Percentiles rank a stretch among this genome's conserved stretches.
These are phyloP conservation scores for Ophiostoma angusticollis DNA, from an alignment of 2,329 filamentous ascomycete species.

Conservation along the genomic window DNA sequence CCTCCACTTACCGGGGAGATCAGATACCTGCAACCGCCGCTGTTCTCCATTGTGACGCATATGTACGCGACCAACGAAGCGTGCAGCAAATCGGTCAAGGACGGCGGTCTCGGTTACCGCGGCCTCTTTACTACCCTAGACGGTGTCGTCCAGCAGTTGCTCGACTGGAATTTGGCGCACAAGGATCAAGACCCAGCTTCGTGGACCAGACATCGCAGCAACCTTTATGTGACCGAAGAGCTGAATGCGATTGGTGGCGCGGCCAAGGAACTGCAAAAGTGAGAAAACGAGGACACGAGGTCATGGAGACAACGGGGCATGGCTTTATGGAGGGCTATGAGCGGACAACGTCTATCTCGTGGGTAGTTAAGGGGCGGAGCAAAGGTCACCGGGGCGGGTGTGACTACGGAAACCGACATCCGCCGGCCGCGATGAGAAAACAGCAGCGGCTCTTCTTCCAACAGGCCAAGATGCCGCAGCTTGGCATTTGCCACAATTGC, in stretches of 20 bases:
- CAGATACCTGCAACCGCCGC: constrained; percentile 25
- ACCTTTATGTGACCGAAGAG: constrained; percentile 26
- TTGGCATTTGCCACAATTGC: no score
- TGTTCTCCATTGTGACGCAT: constrained; percentile 30
- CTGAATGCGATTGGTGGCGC: constrained; percentile 18
- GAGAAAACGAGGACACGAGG: not conserved
- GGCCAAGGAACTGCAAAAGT: constrained; percentile 3
- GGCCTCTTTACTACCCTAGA: constrained; percentile 27
- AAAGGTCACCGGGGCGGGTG: no score
- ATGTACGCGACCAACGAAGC: constrained; percentile 24
- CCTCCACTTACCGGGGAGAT: constrained; percentile 23
- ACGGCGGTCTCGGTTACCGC: constrained; percentile 27
- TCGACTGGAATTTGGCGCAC: constrained; percentile 30
- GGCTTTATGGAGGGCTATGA: no score
- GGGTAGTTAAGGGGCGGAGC: no score
- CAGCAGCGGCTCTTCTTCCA: no score
- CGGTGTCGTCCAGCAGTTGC: constrained; percentile 26
- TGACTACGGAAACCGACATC: no score
- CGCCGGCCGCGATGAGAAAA: no score
- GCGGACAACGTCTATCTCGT: no score
- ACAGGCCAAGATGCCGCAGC: no score
- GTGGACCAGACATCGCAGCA: constrained; percentile 24
- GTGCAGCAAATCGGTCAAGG: constrained; percentile 18
- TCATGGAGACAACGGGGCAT: no score
- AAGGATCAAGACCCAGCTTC: constrained; percentile 10